Evolutionary conservation across 805 yeast species (phyloP).

Genomic region (Schwanniomyces vanrijiae): DNA sequence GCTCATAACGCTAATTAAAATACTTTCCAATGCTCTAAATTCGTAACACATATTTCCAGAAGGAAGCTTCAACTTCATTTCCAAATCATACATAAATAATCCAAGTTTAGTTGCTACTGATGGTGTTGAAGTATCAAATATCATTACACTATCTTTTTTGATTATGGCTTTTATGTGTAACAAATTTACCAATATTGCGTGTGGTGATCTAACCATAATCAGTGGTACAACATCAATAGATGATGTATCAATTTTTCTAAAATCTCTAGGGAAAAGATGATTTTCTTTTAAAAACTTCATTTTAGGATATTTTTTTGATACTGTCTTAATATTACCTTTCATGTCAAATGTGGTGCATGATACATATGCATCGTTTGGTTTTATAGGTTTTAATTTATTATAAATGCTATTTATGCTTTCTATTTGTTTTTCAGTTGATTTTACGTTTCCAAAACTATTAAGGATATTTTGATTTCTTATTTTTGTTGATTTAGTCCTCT

Average conservation of each 20-base stretch:
- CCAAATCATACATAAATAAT: conserved; percentile 80
- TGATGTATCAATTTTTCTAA: conserved; percentile 77
- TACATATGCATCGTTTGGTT: conserved; percentile 53
- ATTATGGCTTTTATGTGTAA: conserved; percentile 87
- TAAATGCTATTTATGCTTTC: conserved; percentile 6
- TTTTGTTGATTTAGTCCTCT: conserved; percentile 2
- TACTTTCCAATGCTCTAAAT: conserved; percentile 79
- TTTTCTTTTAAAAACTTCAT: conserved; percentile 69
- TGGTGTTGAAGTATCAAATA: conserved; percentile 75
- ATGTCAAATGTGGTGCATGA: conserved; percentile 81
- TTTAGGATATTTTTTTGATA: conserved; percentile 72
- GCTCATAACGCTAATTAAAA: conserved; percentile 77
- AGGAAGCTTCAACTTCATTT: conserved; percentile 57
- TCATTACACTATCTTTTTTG: conserved; percentile 73
- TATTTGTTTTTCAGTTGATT: not conserved
- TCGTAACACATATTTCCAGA: conserved; percentile 51
- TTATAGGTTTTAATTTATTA: conserved; percentile 37
- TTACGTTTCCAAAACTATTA: not conserved
- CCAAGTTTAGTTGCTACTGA: conserved; percentile 72
- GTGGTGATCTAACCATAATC: conserved; percentile 71
- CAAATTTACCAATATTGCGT: conserved; percentile 77
- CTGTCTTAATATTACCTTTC: conserved; percentile 66
- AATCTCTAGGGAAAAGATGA: conserved; percentile 79
- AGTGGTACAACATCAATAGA: conserved; percentile 84
- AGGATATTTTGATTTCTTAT: conserved; percentile 3